These are phyloP conservation scores for Boletus insuetus DNA, from an alignment of 768 basidiomycete species.

Conservation along the genomic window DNA sequence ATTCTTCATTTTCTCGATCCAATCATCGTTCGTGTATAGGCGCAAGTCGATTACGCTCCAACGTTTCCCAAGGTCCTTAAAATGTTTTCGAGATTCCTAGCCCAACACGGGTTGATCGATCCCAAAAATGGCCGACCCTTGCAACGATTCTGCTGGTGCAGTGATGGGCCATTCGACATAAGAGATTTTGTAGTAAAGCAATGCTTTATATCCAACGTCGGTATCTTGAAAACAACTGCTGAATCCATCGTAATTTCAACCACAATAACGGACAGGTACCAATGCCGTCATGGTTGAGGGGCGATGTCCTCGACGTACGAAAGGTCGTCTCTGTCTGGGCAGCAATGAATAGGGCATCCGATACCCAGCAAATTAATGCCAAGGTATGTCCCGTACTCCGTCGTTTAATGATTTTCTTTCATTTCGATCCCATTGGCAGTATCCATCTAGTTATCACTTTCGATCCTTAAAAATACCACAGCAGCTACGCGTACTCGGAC, in stretches of 20 bases:
- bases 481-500: slow-evolving; percentile 70
- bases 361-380: slow-evolving; percentile 6
- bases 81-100: slow-evolving; percentile 64
- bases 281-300: slow-evolving; percentile 72
- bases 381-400: slow-evolving; percentile 13
- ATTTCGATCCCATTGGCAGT: slow-evolving; percentile 12
- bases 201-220: slow-evolving; percentile 80
- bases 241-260: slow-evolving; percentile 6
- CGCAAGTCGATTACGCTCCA: slow-evolving; percentile 77
- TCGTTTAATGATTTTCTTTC: not conserved
- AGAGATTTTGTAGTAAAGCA: slow-evolving; percentile 87
- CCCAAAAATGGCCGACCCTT: slow-evolving; percentile 51
- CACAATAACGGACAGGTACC: slow-evolving; percentile 42
- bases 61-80: slow-evolving; percentile 67
- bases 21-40: slow-evolving; percentile 41
- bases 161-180: slow-evolving; percentile 80
- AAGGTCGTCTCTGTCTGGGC: slow-evolving; percentile 50
- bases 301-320: slow-evolving; percentile 75
- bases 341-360: slow-evolving; percentile 8
- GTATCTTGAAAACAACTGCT: slow-evolving; percentile 20
- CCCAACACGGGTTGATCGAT: slow-evolving; percentile 68
- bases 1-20: not conserved
- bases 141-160: slow-evolving; percentile 76
- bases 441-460: slow-evolving; percentile 16
- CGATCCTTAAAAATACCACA: slow-evolving; percentile 60